phyloP scores from a whole-genome alignment of 306 rosid genomes.

The Malus orientalis region DNA sequence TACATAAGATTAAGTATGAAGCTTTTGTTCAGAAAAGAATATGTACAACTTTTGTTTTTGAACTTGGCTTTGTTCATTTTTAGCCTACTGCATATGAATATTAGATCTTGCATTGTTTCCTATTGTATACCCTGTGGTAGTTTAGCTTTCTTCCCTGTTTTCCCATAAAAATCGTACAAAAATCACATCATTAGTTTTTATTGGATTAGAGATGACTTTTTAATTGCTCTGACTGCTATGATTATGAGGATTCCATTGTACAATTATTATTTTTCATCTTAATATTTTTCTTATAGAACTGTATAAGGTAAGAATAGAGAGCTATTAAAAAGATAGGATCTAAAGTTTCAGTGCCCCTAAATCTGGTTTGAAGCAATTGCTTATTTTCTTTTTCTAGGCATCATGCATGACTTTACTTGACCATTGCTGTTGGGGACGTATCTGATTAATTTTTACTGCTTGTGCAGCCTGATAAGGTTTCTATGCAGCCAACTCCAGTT shows the following conservation, averaged over 20 bases:
- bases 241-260: neutral
- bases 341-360: neutral
- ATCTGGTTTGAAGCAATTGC: neutral
- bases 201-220: neutral
- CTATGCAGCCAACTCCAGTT: slow-evolving; percentile 72
- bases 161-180: neutral
- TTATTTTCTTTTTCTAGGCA: neutral
- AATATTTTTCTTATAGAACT: neutral
- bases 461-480: slow-evolving; percentile 68
- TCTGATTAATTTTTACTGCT: neutral
- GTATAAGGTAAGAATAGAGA: neutral
- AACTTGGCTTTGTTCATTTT: neutral
- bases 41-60: neutral
- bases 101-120: neutral
- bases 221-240: neutral
- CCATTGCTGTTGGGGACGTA: neutral
- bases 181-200: neutral
- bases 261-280: neutral
- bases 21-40: neutral
- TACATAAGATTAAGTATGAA: neutral
- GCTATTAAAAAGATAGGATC: neutral
- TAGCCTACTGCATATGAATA: neutral
- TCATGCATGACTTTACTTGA: neutral
- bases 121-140: neutral
- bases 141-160: neutral